Base-by-base conservation (phyloP, 2,329 filamentous ascomycete genomes). In the Camillea tinctor region DNA sequence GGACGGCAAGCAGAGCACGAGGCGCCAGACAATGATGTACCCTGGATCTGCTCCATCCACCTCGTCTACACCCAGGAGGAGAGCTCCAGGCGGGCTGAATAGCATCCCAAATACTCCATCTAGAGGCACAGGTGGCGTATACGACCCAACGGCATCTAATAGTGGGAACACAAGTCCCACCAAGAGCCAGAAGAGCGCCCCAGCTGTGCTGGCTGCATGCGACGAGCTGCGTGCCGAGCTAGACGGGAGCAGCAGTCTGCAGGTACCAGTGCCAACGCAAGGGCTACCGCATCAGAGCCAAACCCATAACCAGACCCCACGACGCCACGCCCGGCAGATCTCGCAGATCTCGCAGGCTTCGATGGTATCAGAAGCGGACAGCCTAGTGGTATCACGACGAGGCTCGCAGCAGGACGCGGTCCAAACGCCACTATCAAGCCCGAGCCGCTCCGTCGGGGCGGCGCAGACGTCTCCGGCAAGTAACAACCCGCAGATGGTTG, bases 401-500 rank as follows among this genome's bases (percentile, higher is more conserved):
- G 75, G 71, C 3, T 72, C 76, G 7, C 69, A 77, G 56, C 68
- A 74, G 0, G 72, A 76, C 40, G 19, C 23, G 30, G 66, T 72
- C 1, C 73, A 73, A 0, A 75, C 75, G 0, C 75, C 75, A 0
- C 60, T 77, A 19, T 77, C 78, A 1, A 84, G 80, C 52, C 81
- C 81, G 0, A 81, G 77, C 58, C 77, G 78, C 11, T 13, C 19
- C 22, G 50, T 6, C 1, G 13, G 13, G 3, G 36, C 36, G 6
- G 17, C 36, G 36, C 17, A 3, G 36, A 44, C 36, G 36, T n/a
- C 36, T 15, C 36, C 36, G 36, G 36, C 36, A 11, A 44, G 6
- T 15, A 17, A 15, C 17, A 44, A n/a, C 36, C 36, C 13, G 36
- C 36, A 50, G n/a, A 50, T 21, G 50, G 7, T 22, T 22, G 13